Evolutionary conservation across 202 grass and related monocot genomes (phyloP), one percentile per base, ranked within the genome.

Genomic region (Carex sylvatica): DNA sequence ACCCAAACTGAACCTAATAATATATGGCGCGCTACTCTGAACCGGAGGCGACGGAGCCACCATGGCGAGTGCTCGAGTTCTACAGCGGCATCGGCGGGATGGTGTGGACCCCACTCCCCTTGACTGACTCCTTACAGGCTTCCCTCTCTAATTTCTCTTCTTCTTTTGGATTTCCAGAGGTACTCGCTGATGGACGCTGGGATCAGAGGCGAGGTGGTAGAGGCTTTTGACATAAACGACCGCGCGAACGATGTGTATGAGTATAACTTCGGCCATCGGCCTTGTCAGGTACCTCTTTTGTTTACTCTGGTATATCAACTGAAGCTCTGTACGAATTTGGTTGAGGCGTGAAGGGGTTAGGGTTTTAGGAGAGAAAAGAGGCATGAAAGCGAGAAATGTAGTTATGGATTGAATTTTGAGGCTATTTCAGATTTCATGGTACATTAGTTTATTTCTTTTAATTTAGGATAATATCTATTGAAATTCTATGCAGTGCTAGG

Each of bases 201-300:
- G 53, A 83, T 90, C 58, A 77, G n/a, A 60, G 90, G 82, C 28
- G 84, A 90, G 82, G 87, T 98, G 60, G 92, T 98, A 64, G 92
- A 94, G 78, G 95, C 95, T 36, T 98, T 98, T 81, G 95, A 98
- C 82, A 98, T 98, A 56, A 98, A 98, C 65, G 92, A 98, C 80
- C 70, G 83, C 6, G 92, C 95, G 11, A 98, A 94, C 66, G 90
- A 94, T 79, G 92, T 98, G 35, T 98, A 98, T 35, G 95, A 98
- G 62, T 84, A 86, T 85, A 98, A 97, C 71, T 98, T 98, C 13
- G 87, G 89, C 9, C 95, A 95, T 87, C 92, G 92, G 9, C 95
- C 95, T 54, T 98, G 71, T 83, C 95, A 94, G 90, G 95, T 94
- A 80, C 54, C 4, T 23, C 76, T 18, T 10, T 23, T 52, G 20